Base-by-base conservation (phyloP, 2,329 filamentous ascomycete species). In the Colletotrichum sp. region DNA sequence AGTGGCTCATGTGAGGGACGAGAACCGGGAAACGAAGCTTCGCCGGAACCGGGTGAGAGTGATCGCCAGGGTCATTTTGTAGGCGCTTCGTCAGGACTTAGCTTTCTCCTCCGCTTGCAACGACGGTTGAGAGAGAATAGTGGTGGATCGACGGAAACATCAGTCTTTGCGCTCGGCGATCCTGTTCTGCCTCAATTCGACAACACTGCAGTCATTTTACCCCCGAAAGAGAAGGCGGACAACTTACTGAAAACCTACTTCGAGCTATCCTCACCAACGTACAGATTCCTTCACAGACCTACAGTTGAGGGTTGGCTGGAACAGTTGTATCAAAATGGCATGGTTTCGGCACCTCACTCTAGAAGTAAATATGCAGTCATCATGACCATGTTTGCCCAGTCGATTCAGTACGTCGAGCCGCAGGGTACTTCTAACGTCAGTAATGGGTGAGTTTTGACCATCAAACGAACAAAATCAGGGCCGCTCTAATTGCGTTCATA, bases 31-130 rank as follows among this genome's bases (percentile, higher is more conserved):
- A 48, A 48, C 13, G 43, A 48, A 65, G 64, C 62, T 18, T 82
- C 81, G 5, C 81, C 81, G 5, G 81, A 82, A 30, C 81, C 80
- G 3, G 75, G 80, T 0, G 80, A 82, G 26, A 79, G 78, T 1
- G 81, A 83, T 26, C 71, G 78, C 3, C 79, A 83, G 66, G 81
- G 81, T 0, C 81, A 83, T 16, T 83, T 82, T 16, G 78, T 82
- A 28, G 81, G 81, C 1, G 81, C 81, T 9, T 79, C 81, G 3
- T 82, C 81, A 3, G 81, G 81, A 1, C 77, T 82, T 1, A 81
- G 81, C 0, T 83, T 82, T 13, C 66, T 83, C 5, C 78, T 81
- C 1, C 67, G 81, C 9, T 78, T 82, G 2, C 81, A 82, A 61
- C 80, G 81, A 12, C 79, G 80, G 0, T 69, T 82, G 21, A 76